Base-by-base conservation (phyloP, 2,329 filamentous ascomycete species). In the Fusarium nelsonii region DNA sequence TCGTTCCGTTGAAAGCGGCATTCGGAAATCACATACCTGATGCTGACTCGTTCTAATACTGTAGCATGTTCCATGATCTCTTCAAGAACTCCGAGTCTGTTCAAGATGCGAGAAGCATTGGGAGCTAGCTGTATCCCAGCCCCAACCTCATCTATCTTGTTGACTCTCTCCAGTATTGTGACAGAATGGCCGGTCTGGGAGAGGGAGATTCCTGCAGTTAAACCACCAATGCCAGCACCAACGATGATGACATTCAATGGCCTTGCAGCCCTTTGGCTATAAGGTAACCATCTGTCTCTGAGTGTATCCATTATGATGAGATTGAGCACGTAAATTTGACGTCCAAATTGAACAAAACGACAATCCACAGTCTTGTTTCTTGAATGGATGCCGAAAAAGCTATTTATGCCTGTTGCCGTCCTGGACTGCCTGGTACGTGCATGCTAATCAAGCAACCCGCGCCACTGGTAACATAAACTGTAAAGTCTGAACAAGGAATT, bases 51-150 rank as follows among this genome's bases (percentile, higher is more conserved):
- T 16, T 36, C 33, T 16, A 36, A 36, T 4, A 36, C 33, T 36
- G 33, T 36, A 16, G 33, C 14, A 36, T 36, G 33, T 36, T 36
- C 33, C 33, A 36, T 36, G 33, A 36, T 36, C 6, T 36, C 14
- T 36, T 36, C 33, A 36, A 36, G 33, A 36, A 36, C 15, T 16
- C 33, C 33, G 33, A 36, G 33, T 36, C 33, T 14, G 14, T 36
- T 36, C 33, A 36, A 7, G 33, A 36, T 36, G 33, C 67, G 57
- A 6, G 69, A 61, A 11, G 72, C 69, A 18, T 75, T 75, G 16
- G 73, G 73, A 7, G 73, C 68, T 5, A 74, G 64, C 56, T 75
- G 73, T 20, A 75, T 75, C 4, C 73, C 73, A 6, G 73, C 73
- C 7, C 73, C 73, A 11, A 75, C 72, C 30, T 75, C 73, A n/a